Conservation (phyloP, 331 rosid genomes). For the Quercus lobata region DNA sequence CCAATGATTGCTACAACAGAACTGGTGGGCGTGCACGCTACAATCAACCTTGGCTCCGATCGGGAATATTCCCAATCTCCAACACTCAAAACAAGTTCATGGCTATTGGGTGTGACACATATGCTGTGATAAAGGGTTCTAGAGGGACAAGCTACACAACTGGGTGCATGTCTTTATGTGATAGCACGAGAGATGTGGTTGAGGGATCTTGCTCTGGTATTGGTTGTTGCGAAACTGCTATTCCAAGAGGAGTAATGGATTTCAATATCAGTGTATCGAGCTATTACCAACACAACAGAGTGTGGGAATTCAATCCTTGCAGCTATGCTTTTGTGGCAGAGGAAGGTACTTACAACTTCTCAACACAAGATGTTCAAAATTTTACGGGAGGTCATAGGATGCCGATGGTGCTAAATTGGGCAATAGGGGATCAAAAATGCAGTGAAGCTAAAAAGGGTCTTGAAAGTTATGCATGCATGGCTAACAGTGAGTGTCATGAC, state of each 20-base stretch:
- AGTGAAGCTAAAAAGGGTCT: neutral
- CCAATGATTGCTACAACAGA: too few relatives aligned
- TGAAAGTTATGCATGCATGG: neutral
- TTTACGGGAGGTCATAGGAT: rapidly evolving
- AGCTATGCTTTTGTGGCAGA: neutral
- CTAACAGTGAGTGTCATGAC: neutral
- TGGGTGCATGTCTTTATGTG: constrained; percentile 7
- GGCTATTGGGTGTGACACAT: too few relatives aligned
- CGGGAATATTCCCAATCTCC: too few relatives aligned
- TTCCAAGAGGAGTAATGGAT: too few relatives aligned
- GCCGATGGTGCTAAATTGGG: neutral
- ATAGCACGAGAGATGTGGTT: neutral
- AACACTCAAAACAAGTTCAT: too few relatives aligned
- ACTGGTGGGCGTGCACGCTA: rapidly evolving
- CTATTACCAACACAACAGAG: neutral
- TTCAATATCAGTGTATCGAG: neutral
- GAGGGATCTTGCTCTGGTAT: constrained; percentile 24
- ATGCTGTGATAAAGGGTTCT: too few relatives aligned
- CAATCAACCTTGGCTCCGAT: too few relatives aligned
- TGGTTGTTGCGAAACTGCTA: constrained; percentile 31
- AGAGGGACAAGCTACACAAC: neutral
- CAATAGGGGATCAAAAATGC: constrained; percentile 12
- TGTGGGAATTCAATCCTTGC: neutral
- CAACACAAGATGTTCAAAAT: rapidly evolving
- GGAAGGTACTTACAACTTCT: neutral